phyloP scores from a whole-genome alignment of 2,329 filamentous ascomycete genomes.

The Aureobasidium uvarum region DNA sequence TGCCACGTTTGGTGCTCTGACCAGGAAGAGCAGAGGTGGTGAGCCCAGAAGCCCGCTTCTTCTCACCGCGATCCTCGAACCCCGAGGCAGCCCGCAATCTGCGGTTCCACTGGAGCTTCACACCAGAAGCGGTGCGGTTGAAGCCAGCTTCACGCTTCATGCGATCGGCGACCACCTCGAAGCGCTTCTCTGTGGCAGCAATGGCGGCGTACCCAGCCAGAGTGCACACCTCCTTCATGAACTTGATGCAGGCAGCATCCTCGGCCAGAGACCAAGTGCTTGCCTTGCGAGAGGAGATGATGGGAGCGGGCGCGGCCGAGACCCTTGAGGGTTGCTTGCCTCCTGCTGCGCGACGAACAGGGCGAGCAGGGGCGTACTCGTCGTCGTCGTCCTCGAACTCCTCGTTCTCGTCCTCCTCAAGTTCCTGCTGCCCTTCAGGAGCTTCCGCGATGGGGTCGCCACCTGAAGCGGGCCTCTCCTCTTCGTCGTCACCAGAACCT shows the following conservation, averaged over 20 bases:
- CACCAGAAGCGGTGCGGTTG: constrained; percentile 18
- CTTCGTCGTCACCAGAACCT: neutral
- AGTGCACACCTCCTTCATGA: constrained; percentile 20
- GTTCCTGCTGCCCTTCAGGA: neutral
- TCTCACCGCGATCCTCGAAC: constrained; percentile 24
- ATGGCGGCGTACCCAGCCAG: neutral
- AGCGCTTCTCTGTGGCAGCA: constrained; percentile 21
- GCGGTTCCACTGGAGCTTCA: constrained; percentile 29
- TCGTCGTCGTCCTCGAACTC: constrained; percentile 16
- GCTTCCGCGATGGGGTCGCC: neutral
- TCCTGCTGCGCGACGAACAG: neutral
- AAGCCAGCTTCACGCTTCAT: constrained; percentile 6
- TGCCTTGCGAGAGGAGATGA: constrained; percentile 13
- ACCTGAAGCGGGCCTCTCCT: neutral
- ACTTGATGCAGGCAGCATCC: constrained; percentile 20
- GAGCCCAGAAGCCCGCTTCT: constrained; percentile 13
- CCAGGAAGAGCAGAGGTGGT: constrained; percentile 13
- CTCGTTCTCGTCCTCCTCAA: constrained; percentile 1
- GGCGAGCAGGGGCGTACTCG: constrained; percentile 3
- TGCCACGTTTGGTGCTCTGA: constrained; percentile 9
- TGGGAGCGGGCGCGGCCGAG: constrained; percentile 9
- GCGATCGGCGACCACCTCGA: constrained; percentile 4
- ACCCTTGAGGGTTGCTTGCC: constrained; percentile 7
- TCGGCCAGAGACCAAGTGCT: constrained; percentile 23
- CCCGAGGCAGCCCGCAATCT: constrained; percentile 15